Evolutionary conservation across 768 basidiomycete genomes (phyloP), one percentile per base, ranked within the genome.

Genomic region (Lepiota subincarnata): DNA sequence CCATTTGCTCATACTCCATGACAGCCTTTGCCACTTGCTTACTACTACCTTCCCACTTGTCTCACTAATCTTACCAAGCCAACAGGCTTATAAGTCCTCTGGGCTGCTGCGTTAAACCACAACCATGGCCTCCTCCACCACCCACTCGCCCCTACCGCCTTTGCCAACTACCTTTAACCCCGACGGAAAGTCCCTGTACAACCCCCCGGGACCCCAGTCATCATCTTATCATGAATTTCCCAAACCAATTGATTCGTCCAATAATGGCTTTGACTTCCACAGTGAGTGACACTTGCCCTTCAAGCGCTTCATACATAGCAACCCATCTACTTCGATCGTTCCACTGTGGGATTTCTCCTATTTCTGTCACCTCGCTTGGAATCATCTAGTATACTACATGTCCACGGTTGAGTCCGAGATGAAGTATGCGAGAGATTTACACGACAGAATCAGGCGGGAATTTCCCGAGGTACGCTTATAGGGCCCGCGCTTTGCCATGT

Each of bases 211-310:
- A 2, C 67, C 68, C 19, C 70, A 64, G 56, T 86, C 86, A 0
- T 19, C 70, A 1, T 73, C 77, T 0, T 87, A 87, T 57, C 68
- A 78, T 8, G 57, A 68, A 7, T 84, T 86, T 56, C 81, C 80
- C 0, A 54, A 73, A 7, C 84, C 82, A 5, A 81, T 87, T 51
- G 67, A 69, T 42, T 54, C 74, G 1, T 70, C 72, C 31, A 78
- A 78, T 45, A 79, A 84, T 44, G 85, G 81, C 0, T 87, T 88
- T 57, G 86, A 89, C 65, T 88, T 89, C 60, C 87, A 89, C 61
- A 76, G 86, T 83, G 54, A 67, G 83, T 19, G 34, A n/a, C 6
- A 1, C 49, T 31, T 40, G 37, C 28, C 14, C 28, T 14, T 31
- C 7, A 20, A 14, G 3, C 22, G n/a, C 26, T 24, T 24, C 5